Evolutionary conservation across 2,329 filamentous ascomycete species (phyloP).

Genomic region (Colletotrichum graminicola): DNA sequence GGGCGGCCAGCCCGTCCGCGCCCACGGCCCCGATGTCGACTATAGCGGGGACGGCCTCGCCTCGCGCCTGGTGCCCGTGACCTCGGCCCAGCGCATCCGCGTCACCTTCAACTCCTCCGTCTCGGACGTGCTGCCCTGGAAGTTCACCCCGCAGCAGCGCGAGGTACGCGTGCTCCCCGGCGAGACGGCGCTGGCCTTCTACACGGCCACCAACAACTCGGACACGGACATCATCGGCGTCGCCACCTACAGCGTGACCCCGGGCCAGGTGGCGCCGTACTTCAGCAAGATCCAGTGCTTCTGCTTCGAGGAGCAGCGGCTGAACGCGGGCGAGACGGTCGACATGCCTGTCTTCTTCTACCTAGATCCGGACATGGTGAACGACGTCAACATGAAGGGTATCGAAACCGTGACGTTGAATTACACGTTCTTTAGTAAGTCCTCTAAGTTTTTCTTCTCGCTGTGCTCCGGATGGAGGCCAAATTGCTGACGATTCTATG

Average conservation of each 20-base stretch:
- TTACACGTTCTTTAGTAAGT: conserved; percentile 98
- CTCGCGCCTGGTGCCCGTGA: conserved; percentile 83
- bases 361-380: conserved; percentile 93
- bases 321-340: conserved; percentile 95
- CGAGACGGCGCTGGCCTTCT: conserved; percentile 97
- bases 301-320: conserved; percentile 96
- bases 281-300: conserved; percentile 99
- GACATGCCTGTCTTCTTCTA: conserved; percentile 99
- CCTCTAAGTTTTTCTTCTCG: neutral
- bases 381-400: conserved; percentile 91
- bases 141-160: conserved; percentile 95
- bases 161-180: conserved; percentile 96
- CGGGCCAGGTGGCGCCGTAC: conserved; percentile 94
- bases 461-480: too few relatives aligned
- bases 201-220: conserved; percentile 93
- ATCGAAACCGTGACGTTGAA: conserved; percentile 96
- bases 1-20: conserved; percentile 92
- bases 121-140: conserved; percentile 96
- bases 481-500: conserved; percentile 10
- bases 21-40: conserved; percentile 68
- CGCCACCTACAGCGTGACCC: conserved; percentile 96
- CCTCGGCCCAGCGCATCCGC: conserved; percentile 83
- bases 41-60: conserved; percentile 71
- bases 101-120: conserved; percentile 97
- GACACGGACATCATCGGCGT: conserved; percentile 96